phyloP scores from a whole-genome alignment of 176 grass and related monocot genomes.

The Paspalum notatum region DNA sequence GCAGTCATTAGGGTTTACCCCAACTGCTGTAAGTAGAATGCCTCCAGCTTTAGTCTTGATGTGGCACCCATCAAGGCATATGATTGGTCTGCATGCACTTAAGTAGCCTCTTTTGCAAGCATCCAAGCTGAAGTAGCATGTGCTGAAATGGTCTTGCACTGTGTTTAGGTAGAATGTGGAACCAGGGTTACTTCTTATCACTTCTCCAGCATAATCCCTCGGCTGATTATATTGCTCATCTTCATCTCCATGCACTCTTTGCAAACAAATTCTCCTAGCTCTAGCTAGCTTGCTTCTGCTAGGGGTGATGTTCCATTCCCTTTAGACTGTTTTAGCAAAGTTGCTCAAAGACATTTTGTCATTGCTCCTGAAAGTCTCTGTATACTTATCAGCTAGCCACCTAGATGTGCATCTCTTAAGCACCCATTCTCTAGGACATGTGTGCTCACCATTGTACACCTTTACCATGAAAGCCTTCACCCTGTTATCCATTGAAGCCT shows the following conservation, averaged over 20 bases:
- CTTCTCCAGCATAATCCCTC: neutral
- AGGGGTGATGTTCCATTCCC: neutral
- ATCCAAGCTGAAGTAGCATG: neutral
- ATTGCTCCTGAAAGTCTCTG: too few species aligned
- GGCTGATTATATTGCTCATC: neutral
- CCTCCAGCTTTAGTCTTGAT: neutral
- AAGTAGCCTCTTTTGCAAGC: neutral
- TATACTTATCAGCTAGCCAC: too few species aligned
- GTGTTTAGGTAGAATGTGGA: neutral
- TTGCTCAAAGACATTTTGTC: neutral
- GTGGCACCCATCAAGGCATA: neutral
- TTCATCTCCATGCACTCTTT: neutral
- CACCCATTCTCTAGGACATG: too few species aligned
- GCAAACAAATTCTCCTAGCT: neutral
- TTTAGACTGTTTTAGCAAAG: neutral
- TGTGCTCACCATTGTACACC: neutral
- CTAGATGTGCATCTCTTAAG: too few species aligned
- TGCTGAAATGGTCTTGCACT: neutral
- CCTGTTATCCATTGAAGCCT: neutral
- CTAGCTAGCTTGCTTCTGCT: neutral
- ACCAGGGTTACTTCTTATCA: neutral
- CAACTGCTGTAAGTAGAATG: too few species aligned
- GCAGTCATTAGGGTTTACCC: neutral
- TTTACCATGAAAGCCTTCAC: neutral
- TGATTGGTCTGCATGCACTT: neutral